Conservation (phyloP, 2,329 filamentous ascomycete genomes). For the Neocatenulostroma microsporum region DNA sequence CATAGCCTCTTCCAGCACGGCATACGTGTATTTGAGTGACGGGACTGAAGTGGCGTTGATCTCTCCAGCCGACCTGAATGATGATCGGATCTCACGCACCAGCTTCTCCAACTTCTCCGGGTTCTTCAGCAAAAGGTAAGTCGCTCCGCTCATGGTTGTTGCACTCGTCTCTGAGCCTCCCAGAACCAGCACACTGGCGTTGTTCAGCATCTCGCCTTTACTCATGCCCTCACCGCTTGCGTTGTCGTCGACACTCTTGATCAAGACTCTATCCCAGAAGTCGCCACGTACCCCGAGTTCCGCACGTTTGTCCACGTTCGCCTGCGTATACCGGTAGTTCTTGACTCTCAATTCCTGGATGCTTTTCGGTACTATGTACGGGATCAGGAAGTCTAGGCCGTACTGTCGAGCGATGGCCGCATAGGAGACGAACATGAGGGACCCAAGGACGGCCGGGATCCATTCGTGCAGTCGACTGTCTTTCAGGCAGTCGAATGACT, state of each 20-base stretch:
- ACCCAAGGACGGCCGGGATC: conserved; percentile 19
- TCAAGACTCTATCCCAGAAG: conserved; percentile 41
- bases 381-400: conserved; percentile 4
- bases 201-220: conserved; percentile 28
- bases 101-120: conserved; percentile 48
- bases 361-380: conserved; percentile 15
- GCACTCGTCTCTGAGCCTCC: conserved; percentile 72
- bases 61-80: conserved; percentile 25
- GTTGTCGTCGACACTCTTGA: conserved; percentile 24
- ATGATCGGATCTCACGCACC: conserved; percentile 46
- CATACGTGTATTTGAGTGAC: conserved; percentile 30
- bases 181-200: conserved; percentile 54
- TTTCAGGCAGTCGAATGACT: conserved; percentile 20
- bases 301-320: conserved; percentile 11
- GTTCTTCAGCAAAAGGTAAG: conserved; percentile 64
- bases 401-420: neutral
- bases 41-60: conserved; percentile 27
- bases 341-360: conserved; percentile 20
- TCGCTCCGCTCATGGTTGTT: conserved; percentile 59
- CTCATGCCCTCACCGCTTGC: conserved; percentile 23
- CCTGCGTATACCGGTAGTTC: conserved; percentile 12
- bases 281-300: conserved; percentile 28
- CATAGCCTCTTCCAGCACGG: conserved; percentile 30
- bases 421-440: conserved; percentile 16
- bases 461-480: conserved; percentile 20